Evolutionary conservation across 495 filamentous ascomycete genomes (phyloP).

Genomic region (Schizothecium vesticola): DNA sequence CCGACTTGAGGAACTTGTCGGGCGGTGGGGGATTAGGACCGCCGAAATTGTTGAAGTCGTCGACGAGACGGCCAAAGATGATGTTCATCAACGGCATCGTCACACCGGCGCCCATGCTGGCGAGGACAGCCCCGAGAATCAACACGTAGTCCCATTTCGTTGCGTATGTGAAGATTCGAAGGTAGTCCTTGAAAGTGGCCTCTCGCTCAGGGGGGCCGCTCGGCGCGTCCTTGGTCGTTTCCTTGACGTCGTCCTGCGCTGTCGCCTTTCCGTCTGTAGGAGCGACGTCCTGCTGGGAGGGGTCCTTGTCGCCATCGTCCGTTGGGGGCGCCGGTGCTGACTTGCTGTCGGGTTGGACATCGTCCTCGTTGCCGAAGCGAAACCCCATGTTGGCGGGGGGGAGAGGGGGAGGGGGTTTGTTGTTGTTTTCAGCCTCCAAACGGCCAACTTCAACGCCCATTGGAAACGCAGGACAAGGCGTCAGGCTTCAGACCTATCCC

Average conservation of each 20-base stretch:
- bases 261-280: neutral
- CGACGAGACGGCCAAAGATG: constrained; percentile 31
- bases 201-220: constrained; percentile 39
- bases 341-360: neutral
- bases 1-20: constrained; percentile 11
- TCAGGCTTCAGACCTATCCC: neutral
- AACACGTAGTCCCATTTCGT: constrained; percentile 37
- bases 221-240: constrained; percentile 13
- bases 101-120: constrained; percentile 29
- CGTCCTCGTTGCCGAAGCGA: constrained; percentile 6
- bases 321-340: neutral
- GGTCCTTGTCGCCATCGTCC: neutral
- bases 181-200: constrained; percentile 37
- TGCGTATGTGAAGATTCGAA: constrained; percentile 43
- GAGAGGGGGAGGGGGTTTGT: neutral
- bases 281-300: neutral
- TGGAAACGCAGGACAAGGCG: neutral
- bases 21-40: constrained; percentile 2
- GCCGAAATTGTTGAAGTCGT: constrained; percentile 24
- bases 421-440: neutral
- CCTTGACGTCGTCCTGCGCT: neutral
- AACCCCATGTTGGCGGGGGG: constrained; percentile 3
- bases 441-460: neutral
- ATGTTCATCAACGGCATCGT: constrained; percentile 38
- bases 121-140: constrained; percentile 30